A percentile compares a stretch with the other conserved stretches of the same genome.
Conservation (phyloP, 1,284 basidiomycete genomes). For the Ceratorhiza oryzae-sativae region DNA sequence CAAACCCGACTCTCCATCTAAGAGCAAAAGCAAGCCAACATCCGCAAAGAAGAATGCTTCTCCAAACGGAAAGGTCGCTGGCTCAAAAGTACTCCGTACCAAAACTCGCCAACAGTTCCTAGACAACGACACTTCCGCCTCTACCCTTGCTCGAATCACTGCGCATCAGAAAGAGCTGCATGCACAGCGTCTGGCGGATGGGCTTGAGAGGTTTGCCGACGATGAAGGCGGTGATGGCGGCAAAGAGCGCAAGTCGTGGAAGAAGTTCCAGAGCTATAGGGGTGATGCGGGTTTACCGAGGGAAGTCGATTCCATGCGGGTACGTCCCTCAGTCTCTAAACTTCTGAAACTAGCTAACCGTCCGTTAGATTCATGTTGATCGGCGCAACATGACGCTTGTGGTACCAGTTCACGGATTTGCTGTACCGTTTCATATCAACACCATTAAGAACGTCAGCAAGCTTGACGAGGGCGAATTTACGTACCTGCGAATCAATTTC, state of each 20-base stretch:
- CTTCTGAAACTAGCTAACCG: background rate
- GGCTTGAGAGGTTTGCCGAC: conserved; percentile 84
- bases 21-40: conserved; percentile 45
- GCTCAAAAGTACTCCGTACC: conserved; percentile 82
- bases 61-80: conserved; percentile 64
- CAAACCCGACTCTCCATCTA: conserved; percentile 53
- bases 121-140: conserved; percentile 67
- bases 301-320: conserved; percentile 77
- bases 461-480: conserved; percentile 95
- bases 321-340: conserved; percentile 52
- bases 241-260: conserved; percentile 90
- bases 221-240: conserved; percentile 67
- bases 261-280: conserved; percentile 96
- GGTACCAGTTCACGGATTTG: conserved; percentile 92
- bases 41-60: conserved; percentile 65
- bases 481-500: conserved; percentile 96
- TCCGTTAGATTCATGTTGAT: conserved; percentile 83
- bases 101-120: conserved; percentile 76
- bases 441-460: conserved; percentile 99
- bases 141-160: conserved; percentile 72
- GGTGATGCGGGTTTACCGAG: conserved; percentile 88
- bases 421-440: conserved; percentile 98
- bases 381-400: conserved; percentile 89
- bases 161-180: conserved; percentile 92
- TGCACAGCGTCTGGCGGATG: conserved; percentile 78